These are phyloP conservation scores for Amanita jacksonii DNA, from an alignment of 768 basidiomycete species.

Conservation along the genomic window DNA sequence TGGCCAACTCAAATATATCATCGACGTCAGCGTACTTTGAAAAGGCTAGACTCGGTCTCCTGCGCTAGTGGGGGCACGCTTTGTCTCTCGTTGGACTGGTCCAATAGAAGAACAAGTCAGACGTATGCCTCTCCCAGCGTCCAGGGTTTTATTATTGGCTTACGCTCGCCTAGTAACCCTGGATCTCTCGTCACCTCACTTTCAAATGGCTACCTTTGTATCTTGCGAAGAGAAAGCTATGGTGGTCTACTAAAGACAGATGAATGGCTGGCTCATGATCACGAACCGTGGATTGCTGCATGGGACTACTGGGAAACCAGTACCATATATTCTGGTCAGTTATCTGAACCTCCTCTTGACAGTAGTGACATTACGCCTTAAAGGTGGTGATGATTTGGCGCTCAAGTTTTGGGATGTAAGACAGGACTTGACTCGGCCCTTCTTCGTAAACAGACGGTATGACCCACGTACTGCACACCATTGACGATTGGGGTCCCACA, in stretches of 20 bases:
- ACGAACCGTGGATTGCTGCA: constrained; percentile 89
- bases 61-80: constrained; percentile 50
- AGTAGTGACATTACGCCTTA: background rate
- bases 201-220: constrained; percentile 68
- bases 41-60: constrained; percentile 29
- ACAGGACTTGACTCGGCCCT: constrained; percentile 46
- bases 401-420: constrained; percentile 90
- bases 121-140: constrained; percentile 25
- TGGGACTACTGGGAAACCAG: constrained; percentile 85
- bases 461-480: constrained; percentile 1
- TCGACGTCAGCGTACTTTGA: constrained; percentile 28
- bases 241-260: constrained; percentile 35
- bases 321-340: constrained; percentile 74
- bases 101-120: constrained; percentile 48
- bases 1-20: background rate
- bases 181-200: constrained; percentile 70
- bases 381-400: constrained; percentile 89
- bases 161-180: constrained; percentile 25
- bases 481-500: constrained; percentile 3
- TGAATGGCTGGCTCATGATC: constrained; percentile 83
- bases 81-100: constrained; percentile 93
- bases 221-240: constrained; percentile 41
- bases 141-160: background rate
- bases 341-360: background rate
- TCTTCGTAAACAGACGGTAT: constrained; percentile 67